Conservation (phyloP, 2,329 filamentous ascomycete genomes). For the Daldinia sp. region DNA sequence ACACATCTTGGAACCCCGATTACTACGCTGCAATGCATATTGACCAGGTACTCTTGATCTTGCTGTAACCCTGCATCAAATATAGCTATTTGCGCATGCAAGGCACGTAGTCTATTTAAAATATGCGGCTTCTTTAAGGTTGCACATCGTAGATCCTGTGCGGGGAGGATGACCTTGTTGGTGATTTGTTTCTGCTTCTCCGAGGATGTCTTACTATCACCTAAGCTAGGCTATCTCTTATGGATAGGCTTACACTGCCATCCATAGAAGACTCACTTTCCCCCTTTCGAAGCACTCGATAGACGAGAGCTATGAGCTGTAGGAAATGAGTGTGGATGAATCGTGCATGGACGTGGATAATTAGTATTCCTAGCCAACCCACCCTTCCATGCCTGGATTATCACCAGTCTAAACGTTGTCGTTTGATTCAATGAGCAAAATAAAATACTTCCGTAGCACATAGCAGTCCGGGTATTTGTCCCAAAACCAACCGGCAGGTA, state of each 20-base stretch:
- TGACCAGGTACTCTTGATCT: slow-evolving; percentile 22
- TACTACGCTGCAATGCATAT: slow-evolving; percentile 21
- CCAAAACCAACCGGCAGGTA: background rate
- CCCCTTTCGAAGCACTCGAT: background rate
- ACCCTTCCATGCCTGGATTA: background rate
- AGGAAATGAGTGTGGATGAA: background rate
- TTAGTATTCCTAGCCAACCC: background rate
- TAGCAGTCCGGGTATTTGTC: background rate
- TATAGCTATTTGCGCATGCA: background rate
- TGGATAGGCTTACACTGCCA: background rate
- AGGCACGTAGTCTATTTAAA: slow-evolving; percentile 3
- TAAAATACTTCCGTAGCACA: slow-evolving; percentile 17
- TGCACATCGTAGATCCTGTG: slow-evolving; percentile 27
- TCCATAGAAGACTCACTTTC: background rate
- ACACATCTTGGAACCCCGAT: slow-evolving; percentile 17
- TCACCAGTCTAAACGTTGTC: background rate
- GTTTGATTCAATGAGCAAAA: slow-evolving; percentile 19
- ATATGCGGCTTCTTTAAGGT: slow-evolving; percentile 15
- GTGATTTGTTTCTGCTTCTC: slow-evolving; percentile 18
- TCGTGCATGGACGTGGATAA: background rate
- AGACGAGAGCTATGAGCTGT: background rate
- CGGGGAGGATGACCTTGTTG: slow-evolving; percentile 12
- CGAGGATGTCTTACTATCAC: background rate
- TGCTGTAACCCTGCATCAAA: slow-evolving; percentile 16
- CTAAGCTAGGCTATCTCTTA: background rate